Base-by-base conservation (phyloP, 352 stramenopile genomes). In the Blastocystis sp. region DNA sequence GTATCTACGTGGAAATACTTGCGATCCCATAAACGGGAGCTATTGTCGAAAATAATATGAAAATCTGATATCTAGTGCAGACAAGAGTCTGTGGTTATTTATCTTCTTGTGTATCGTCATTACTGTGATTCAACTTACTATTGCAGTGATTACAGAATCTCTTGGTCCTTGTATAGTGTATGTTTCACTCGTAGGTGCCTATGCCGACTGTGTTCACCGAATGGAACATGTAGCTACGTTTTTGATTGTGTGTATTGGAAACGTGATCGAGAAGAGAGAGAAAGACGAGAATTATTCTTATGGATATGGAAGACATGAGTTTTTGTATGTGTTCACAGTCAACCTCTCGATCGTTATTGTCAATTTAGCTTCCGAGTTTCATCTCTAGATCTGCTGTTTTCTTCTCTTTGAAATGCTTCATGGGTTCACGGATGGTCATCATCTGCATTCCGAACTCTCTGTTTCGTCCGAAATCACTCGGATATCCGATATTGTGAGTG, bases 121-220 rank as follows among this genome's bases (percentile, higher is more conserved):
- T 35, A 51, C 46, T n/a, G 49, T n/a, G 9, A 42, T 81, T 35
- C 71, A 81, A 29, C 29, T 63, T 19, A 46, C 43, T 46, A 24
- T 81, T 29, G 71, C 39, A 35, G 7, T 81, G 1, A 14, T 61
- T 0, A 81, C 71, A 9, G 71, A 65, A 61, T 65, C 42, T 16
- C 43, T 81, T n/a, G 49, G 71, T 81, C 32, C 11, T 32, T 67
- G 29, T 19, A 12, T 16, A 21, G 1, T 1, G 0, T 49, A 52
- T 2, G 43, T 14, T 9, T 56, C n/a, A 35, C 37, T n/a, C 16
- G 24, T 51, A 81, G 71, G 43, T 24, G 61, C 16, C 24, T 81
- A 66, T 65, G 39, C 71, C 11, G 71, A 81, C 12, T 81, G 71
- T 63, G 16, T 81, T 61, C 71, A 81, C 19, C 71, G 71, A 39